phyloP scores from a whole-genome alignment of 2,329 filamentous ascomycete genomes.

The Venturia nashicola region DNA sequence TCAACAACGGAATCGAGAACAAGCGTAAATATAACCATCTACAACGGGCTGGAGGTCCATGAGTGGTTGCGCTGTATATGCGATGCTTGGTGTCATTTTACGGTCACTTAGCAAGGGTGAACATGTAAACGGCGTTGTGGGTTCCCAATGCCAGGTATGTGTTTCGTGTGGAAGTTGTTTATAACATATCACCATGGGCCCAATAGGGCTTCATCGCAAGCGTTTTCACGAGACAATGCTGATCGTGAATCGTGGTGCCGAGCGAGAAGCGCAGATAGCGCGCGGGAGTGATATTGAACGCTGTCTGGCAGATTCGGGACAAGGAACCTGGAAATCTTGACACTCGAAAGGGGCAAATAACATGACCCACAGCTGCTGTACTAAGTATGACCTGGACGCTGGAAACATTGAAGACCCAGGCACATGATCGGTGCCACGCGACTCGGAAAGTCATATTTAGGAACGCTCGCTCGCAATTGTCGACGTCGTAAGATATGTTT shows the following conservation, averaged over 20 bases:
- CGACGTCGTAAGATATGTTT: background rate
- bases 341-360: background rate
- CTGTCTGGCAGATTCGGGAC: background rate
- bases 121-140: background rate
- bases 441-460: background rate
- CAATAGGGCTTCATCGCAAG: background rate
- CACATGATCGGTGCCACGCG: background rate
- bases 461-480: background rate
- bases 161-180: background rate
- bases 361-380: background rate
- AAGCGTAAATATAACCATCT: background rate
- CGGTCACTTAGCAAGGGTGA: background rate
- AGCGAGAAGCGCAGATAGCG: background rate
- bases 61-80: background rate
- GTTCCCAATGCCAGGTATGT: background rate
- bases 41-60: background rate
- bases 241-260: background rate
- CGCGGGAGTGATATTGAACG: background rate
- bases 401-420: background rate
- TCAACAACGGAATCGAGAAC: background rate
- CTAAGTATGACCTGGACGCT: background rate
- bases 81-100: background rate
- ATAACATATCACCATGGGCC: background rate
- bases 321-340: background rate
- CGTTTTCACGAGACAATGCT: background rate